phyloP scores from a whole-genome alignment of 257 asterid species.

The Forsythia suspensa region DNA sequence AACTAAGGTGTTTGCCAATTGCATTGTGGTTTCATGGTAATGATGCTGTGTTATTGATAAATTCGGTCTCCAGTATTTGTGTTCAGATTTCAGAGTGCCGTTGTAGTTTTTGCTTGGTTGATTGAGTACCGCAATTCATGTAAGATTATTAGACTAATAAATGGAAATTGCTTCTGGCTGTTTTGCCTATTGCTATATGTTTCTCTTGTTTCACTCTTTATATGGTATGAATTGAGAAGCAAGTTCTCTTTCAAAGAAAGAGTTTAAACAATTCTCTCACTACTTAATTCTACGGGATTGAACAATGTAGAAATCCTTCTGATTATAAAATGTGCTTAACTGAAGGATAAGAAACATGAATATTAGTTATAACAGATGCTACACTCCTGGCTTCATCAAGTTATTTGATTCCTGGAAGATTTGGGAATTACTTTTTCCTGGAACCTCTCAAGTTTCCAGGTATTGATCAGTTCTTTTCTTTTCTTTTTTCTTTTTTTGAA shows the following conservation, averaged over 20 bases:
- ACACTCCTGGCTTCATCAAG: not conserved
- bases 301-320: not conserved
- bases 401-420: no score
- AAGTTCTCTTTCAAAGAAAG: conserved; percentile 3
- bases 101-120: conserved; percentile 48
- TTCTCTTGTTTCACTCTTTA: conserved; percentile 1
- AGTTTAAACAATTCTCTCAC: not conserved
- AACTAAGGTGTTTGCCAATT: conserved; percentile 37
- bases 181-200: conserved; percentile 5
- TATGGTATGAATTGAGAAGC: not conserved
- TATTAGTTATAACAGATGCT: not conserved
- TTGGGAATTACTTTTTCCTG: conserved; percentile 1
- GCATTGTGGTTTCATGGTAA: conserved; percentile 34
- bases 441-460: not conserved
- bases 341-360: not conserved
- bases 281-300: not conserved
- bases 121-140: conserved; percentile 47
- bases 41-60: conserved; percentile 52
- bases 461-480: not conserved
- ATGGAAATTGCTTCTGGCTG: conserved; percentile 25
- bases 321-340: conserved; percentile 2
- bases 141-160: conserved; percentile 54
- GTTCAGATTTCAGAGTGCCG: conserved; percentile 48
- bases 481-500: not conserved
- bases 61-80: conserved; percentile 39